Conservation (phyloP, 2,329 filamentous ascomycete species). For the Mycosphaerella sp. region DNA sequence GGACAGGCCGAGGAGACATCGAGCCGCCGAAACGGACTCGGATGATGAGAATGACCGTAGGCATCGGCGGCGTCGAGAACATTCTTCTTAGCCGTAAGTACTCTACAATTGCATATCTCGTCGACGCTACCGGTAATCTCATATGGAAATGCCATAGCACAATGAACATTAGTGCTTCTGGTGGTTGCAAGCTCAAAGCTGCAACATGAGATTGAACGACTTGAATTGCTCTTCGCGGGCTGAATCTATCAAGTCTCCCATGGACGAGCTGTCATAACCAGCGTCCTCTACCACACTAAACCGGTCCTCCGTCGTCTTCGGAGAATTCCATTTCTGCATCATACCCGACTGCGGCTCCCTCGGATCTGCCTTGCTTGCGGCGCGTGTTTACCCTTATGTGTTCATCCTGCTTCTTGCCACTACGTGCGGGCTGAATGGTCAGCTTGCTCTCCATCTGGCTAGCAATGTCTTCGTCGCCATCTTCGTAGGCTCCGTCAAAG, state of each 20-base stretch:
- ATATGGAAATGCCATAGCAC: not conserved
- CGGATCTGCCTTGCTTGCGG: slow-evolving; percentile 12
- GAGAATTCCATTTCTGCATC: slow-evolving; percentile 9
- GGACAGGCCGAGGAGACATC: not conserved
- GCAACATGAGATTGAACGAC: not conserved
- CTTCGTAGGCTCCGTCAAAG: slow-evolving; percentile 7
- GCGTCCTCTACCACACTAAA: not conserved
- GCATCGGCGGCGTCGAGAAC: not conserved
- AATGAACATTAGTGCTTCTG: not conserved
- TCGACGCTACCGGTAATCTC: too few relatives aligned
- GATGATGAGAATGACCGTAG: not conserved
- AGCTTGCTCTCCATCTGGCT: slow-evolving; percentile 26
- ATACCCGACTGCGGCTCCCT: slow-evolving; percentile 2
- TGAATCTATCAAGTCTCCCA: too few relatives aligned
- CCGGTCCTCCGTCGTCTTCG: slow-evolving; percentile 11
- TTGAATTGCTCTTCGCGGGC: not conserved
- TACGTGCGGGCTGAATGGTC: slow-evolving; percentile 20
- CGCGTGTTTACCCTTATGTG: slow-evolving; percentile 24
- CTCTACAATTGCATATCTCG: too few relatives aligned
- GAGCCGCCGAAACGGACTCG: not conserved
- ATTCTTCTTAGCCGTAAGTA: not conserved
- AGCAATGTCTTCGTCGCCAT: slow-evolving; percentile 21
- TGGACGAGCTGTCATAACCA: too few relatives aligned
- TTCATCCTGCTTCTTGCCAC: slow-evolving; percentile 13
- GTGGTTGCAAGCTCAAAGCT: not conserved